Percentiles rank a stretch among this genome's conserved stretches.
Conservation (phyloP, 768 basidiomycete species). For the Russula brevipes region DNA sequence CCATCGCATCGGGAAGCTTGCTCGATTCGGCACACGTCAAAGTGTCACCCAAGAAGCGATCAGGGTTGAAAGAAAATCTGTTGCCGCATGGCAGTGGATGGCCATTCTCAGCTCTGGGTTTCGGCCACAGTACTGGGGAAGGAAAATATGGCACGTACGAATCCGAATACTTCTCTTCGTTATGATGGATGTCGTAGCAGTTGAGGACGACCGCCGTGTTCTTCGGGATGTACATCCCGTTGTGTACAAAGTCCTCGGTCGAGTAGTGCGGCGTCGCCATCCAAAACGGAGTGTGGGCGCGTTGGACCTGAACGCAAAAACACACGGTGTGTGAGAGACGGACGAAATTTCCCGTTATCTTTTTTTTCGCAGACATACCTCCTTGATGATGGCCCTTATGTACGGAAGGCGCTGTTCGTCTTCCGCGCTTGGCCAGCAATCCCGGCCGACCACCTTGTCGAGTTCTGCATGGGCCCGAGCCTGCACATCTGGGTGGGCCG, state of each 20-base stretch:
- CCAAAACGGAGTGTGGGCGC: conserved; percentile 30
- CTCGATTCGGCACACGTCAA: conserved; percentile 42
- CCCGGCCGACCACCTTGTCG: conserved; percentile 28
- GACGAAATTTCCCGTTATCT: background rate
- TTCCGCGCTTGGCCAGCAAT: conserved; percentile 26
- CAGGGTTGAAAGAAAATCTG: conserved; percentile 37
- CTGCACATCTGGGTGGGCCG: conserved; percentile 29
- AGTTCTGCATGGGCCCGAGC: conserved; percentile 31
- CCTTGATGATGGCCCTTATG: conserved; percentile 30
- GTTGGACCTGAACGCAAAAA: conserved; percentile 24
- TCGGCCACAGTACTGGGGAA: background rate
- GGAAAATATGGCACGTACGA: conserved; percentile 31
- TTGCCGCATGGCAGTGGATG: background rate
- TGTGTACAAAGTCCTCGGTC: conserved; percentile 32
- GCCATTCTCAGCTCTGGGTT: background rate
- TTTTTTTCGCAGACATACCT: conserved; percentile 21
- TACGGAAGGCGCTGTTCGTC: conserved; percentile 29
- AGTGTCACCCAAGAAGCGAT: conserved; percentile 40
- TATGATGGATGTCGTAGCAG: conserved; percentile 28
- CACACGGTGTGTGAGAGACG: too few relatives aligned
- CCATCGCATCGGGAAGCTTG: conserved; percentile 27
- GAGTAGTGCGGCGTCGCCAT: conserved; percentile 30
- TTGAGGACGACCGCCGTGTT: conserved; percentile 30
- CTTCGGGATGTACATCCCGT: conserved; percentile 32
- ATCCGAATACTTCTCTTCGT: conserved; percentile 37